Percentiles rank a stretch among this genome's conserved stretches.
These are phyloP conservation scores for Citrullus colocynthis DNA, from an alignment of 306 rosid genomes.

Conservation along the genomic window DNA sequence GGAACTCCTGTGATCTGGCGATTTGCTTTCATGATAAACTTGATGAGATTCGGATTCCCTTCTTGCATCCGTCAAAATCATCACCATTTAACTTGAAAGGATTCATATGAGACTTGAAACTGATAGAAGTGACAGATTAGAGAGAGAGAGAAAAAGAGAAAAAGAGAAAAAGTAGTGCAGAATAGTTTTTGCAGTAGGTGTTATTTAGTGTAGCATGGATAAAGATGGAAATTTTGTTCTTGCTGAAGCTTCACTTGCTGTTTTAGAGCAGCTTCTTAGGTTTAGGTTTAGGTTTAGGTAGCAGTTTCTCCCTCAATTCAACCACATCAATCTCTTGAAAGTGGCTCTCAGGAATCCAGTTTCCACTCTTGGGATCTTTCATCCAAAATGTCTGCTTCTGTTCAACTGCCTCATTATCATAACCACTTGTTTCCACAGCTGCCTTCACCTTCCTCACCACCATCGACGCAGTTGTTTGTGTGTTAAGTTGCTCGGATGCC, in stretches of 20 bases:
- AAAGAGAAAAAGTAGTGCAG: not conserved
- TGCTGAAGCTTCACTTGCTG: not conserved
- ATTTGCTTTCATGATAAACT: not conserved
- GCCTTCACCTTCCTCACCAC: not conserved
- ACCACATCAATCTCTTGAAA: slow-evolving; percentile 33
- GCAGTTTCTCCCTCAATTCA: slow-evolving; percentile 37
- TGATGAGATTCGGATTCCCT: slow-evolving; percentile 1
- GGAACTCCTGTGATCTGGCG: not conserved
- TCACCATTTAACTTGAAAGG: not conserved
- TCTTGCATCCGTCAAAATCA: not conserved
- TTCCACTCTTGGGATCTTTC: slow-evolving; percentile 52
- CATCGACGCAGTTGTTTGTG: not conserved
- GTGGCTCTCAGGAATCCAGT: slow-evolving; percentile 59
- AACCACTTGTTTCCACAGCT: not conserved
- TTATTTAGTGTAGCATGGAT: not conserved
- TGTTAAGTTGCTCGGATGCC: not conserved
- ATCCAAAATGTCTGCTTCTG: slow-evolving; percentile 32
- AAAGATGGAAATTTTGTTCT: not conserved
- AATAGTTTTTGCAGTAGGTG: not conserved
- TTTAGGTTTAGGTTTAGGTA: slow-evolving; percentile 2
- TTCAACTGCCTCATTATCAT: not conserved
- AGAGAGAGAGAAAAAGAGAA: not conserved
- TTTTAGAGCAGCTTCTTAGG: not conserved
- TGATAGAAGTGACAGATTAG: not conserved
- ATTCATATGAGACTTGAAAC: not conserved